phyloP scores from a whole-genome alignment of 805 yeast genomes.

The Saccharomyces jurei region DNA sequence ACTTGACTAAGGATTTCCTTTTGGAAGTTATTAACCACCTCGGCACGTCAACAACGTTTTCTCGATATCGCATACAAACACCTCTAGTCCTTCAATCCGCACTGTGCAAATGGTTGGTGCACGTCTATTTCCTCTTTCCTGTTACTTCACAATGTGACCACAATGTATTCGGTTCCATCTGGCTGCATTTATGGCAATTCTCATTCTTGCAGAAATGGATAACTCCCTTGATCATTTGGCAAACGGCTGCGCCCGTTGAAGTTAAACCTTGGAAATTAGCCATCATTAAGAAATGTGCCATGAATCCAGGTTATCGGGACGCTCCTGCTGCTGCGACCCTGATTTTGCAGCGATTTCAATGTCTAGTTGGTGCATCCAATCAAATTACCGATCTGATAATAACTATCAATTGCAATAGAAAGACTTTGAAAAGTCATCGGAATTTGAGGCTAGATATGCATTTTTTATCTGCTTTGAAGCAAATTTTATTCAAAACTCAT shows the following conservation, averaged over 20 bases:
- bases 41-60: slow-evolving; percentile 22
- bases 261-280: slow-evolving; percentile 27
- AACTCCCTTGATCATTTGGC: slow-evolving; percentile 30
- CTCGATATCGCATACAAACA: slow-evolving; percentile 14
- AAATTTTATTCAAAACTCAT: slow-evolving; percentile 7
- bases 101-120: slow-evolving; percentile 31
- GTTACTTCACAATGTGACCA: slow-evolving; percentile 11
- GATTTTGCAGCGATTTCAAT: slow-evolving; percentile 16
- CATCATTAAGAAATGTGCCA: slow-evolving; percentile 16
- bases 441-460: slow-evolving; percentile 8
- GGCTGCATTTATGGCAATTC: slow-evolving; percentile 31
- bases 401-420: slow-evolving; percentile 11
- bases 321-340: slow-evolving; percentile 15
- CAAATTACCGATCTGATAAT: slow-evolving; percentile 8
- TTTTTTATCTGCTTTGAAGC: slow-evolving; percentile 7
- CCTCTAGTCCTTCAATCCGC: slow-evolving; percentile 22
- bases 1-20: slow-evolving; percentile 20
- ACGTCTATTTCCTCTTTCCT: slow-evolving; percentile 22
- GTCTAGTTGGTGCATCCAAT: slow-evolving; percentile 10
- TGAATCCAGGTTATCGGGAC: slow-evolving; percentile 18
- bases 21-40: slow-evolving; percentile 24
- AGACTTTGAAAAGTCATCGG: slow-evolving; percentile 13
- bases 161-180: slow-evolving; percentile 18
- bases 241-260: slow-evolving; percentile 22
- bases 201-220: slow-evolving; percentile 31